These are phyloP conservation scores for Pezizomycotina sp. DNA, from an alignment of 2,329 filamentous ascomycete genomes.

Conservation along the genomic window DNA sequence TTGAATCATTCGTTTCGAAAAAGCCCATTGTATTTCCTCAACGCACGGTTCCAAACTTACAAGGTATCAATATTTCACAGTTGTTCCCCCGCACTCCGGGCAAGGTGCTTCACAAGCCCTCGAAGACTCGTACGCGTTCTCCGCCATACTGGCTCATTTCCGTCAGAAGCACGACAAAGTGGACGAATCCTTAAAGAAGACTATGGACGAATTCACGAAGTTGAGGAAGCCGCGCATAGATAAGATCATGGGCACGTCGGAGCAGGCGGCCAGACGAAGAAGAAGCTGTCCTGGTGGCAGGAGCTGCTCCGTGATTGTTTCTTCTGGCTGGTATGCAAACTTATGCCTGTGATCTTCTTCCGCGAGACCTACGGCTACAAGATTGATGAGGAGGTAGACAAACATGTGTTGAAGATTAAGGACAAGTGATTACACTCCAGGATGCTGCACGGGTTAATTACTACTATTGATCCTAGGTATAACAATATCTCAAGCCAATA, in stretches of 20 bases:
- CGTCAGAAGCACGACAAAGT: constrained; percentile 11
- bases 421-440: too few relatives aligned
- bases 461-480: too few relatives aligned
- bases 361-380: constrained; percentile 12
- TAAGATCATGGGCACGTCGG: constrained; percentile 15
- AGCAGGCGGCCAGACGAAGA: constrained; percentile 9
- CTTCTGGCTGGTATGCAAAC: constrained; percentile 2
- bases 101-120: constrained; percentile 16
- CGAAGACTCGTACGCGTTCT: constrained; percentile 14
- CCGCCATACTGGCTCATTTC: constrained; percentile 9
- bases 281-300: constrained; percentile 14
- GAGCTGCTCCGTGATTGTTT: constrained; percentile 15
- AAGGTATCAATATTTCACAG: not conserved
- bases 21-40: too few relatives aligned
- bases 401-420: too few relatives aligned
- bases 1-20: not conserved
- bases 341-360: constrained; percentile 6
- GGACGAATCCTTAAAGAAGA: constrained; percentile 3
- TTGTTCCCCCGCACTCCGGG: constrained; percentile 18
- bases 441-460: too few relatives aligned
- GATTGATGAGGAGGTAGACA: constrained; percentile 14
- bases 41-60: not conserved
- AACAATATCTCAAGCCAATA: too few relatives aligned
- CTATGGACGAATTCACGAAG: constrained; percentile 13
- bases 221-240: constrained; percentile 16